These are phyloP conservation scores for Neocatenulostroma microsporum DNA, from an alignment of 2,329 filamentous ascomycete species.

Conservation along the genomic window DNA sequence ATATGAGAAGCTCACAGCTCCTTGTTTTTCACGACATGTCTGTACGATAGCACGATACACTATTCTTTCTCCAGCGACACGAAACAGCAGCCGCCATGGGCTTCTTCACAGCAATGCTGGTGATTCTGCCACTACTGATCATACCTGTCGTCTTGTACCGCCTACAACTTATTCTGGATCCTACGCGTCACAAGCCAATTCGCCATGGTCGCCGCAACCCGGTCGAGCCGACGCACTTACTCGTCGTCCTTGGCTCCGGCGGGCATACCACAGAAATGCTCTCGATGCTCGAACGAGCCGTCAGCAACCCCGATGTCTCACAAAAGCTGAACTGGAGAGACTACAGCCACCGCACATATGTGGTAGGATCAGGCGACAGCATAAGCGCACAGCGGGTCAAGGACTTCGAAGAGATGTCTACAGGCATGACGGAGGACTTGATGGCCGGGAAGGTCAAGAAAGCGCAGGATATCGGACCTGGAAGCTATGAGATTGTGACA, in stretches of 20 bases:
- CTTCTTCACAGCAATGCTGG: constrained; percentile 22
- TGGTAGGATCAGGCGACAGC: constrained; percentile 67
- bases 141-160: constrained; percentile 31
- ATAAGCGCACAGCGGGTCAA: constrained; percentile 58
- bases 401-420: constrained; percentile 51
- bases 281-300: constrained; percentile 62
- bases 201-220: constrained; percentile 21
- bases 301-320: constrained; percentile 27
- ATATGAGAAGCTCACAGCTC: neutral
- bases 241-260: constrained; percentile 83
- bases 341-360: constrained; percentile 65
- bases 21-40: neutral
- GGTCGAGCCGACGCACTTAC: constrained; percentile 49
- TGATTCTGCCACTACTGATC: constrained; percentile 26
- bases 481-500: constrained; percentile 54
- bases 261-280: constrained; percentile 96
- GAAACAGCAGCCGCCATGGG: neutral
- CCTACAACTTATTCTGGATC: constrained; percentile 34
- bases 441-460: constrained; percentile 12
- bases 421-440: constrained; percentile 14
- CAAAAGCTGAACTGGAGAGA: constrained; percentile 34
- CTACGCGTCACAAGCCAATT: constrained; percentile 22
- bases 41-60: neutral
- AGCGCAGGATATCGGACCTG: constrained; percentile 16
- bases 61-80: neutral